A percentile compares a stretch with the other conserved stretches of the same genome.
Evolutionary conservation across 768 basidiomycete genomes (phyloP).

Genomic region (Xanthoconium stramineum): DNA sequence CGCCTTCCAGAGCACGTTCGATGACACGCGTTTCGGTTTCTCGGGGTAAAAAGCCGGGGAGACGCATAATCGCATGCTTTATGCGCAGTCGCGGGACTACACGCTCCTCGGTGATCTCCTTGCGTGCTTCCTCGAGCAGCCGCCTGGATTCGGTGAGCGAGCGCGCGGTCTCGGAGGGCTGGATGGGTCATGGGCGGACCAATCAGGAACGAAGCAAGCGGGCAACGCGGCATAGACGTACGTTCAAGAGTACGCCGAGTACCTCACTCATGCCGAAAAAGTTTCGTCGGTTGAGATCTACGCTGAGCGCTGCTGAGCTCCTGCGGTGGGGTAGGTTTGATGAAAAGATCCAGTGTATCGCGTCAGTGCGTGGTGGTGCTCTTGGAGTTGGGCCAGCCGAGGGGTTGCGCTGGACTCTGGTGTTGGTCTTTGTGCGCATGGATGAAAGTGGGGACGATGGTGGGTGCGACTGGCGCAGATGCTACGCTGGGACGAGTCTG

Average conservation of each 20-base stretch:
- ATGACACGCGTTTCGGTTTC: slow-evolving; percentile 64
- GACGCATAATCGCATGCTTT: slow-evolving; percentile 73
- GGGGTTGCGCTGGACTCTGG: slow-evolving; percentile 24
- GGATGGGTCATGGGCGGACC: slow-evolving; percentile 10
- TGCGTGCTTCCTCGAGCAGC: slow-evolving; percentile 72
- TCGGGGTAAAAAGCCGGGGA: slow-evolving; percentile 72
- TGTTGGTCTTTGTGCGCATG: slow-evolving; percentile 27
- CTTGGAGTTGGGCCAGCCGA: slow-evolving; percentile 26
- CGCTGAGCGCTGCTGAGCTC: slow-evolving; percentile 55
- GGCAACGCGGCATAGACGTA: slow-evolving; percentile 34
- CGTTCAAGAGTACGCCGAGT: slow-evolving; percentile 69
- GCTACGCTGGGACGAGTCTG: neutral
- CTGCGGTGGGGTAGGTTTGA: slow-evolving; percentile 65
- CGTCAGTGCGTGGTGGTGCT: slow-evolving; percentile 32
- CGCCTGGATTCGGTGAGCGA: slow-evolving; percentile 76
- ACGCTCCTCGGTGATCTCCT: slow-evolving; percentile 66
- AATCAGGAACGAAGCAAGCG: slow-evolving; percentile 6
- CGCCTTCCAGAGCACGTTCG: slow-evolving; percentile 59
- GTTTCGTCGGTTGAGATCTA: slow-evolving; percentile 62
- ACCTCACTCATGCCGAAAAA: slow-evolving; percentile 83
- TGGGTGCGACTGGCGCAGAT: slow-evolving; percentile 10
- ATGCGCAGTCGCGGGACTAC: slow-evolving; percentile 65
- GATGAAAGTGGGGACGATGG: slow-evolving; percentile 4
- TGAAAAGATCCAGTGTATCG: slow-evolving; percentile 73
- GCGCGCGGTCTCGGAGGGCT: slow-evolving; percentile 79